Conservation (phyloP, 2,329 filamentous ascomycete species). For the Cladosporium phlei region DNA sequence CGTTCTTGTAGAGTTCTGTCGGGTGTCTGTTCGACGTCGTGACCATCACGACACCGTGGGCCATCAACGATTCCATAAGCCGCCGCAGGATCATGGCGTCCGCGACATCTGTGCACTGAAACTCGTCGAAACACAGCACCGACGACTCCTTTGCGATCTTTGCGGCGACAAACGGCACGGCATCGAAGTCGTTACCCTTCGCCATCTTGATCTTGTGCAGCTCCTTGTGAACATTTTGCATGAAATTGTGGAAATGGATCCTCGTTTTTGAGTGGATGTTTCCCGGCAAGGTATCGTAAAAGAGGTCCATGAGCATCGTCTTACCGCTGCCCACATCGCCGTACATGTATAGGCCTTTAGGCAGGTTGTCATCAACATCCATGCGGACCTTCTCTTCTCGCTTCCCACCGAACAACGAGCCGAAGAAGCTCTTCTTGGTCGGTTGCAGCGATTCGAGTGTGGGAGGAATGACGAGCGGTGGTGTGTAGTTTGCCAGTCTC, state of each 20-base stretch:
- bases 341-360: slow-evolving; percentile 87
- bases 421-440: slow-evolving; percentile 50
- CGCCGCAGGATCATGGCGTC: slow-evolving; percentile 95
- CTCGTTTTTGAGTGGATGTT: slow-evolving; percentile 79
- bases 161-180: slow-evolving; percentile 87
- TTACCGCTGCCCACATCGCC: slow-evolving; percentile 97
- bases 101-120: slow-evolving; percentile 96
- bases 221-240: slow-evolving; percentile 93
- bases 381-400: slow-evolving; percentile 33
- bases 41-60: slow-evolving; percentile 91
- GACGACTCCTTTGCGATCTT: slow-evolving; percentile 80
- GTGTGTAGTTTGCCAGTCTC: slow-evolving; percentile 67
- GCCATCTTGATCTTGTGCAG: slow-evolving; percentile 86
- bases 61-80: slow-evolving; percentile 85
- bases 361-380: slow-evolving; percentile 66
- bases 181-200: slow-evolving; percentile 85
- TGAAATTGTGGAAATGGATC: slow-evolving; percentile 99
- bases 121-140: slow-evolving; percentile 96
- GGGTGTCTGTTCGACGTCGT: slow-evolving; percentile 97
- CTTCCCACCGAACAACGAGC: slow-evolving; percentile 56
- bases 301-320: slow-evolving; percentile 99
- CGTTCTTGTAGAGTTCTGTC: slow-evolving; percentile 95
- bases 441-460: slow-evolving; percentile 64
- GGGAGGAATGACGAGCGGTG: slow-evolving; percentile 71
- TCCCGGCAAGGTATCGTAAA: slow-evolving; percentile 83